Conservation (phyloP, 352 stramenopile species). For the Saprolegnia diclina region DNA sequence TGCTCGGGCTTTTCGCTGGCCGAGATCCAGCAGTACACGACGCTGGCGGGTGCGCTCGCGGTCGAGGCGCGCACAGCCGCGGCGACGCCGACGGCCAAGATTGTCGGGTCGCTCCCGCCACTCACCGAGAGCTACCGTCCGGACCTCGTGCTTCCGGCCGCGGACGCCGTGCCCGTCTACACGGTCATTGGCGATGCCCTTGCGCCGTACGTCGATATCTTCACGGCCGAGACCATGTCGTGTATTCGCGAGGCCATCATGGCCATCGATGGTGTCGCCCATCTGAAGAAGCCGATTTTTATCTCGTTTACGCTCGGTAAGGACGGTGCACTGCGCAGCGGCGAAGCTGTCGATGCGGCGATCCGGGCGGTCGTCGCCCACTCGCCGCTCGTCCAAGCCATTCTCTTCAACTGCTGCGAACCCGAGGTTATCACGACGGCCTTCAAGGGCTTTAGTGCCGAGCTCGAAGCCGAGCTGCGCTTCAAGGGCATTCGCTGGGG, state of each 20-base stretch:
- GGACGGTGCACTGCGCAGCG: conserved; percentile 64
- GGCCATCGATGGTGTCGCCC: conserved; percentile 61
- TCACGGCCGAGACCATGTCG: conserved; percentile 86
- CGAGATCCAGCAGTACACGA: conserved; percentile 52
- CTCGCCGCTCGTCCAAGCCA: conserved; percentile 40
- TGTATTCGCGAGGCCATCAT: conserved; percentile 78
- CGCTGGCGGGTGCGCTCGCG: conserved; percentile 53
- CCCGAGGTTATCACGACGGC: conserved; percentile 80
- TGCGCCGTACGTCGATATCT: conserved; percentile 63
- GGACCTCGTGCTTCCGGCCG: conserved; percentile 63
- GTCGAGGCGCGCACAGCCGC: conserved; percentile 36
- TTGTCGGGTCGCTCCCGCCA: conserved; percentile 84
- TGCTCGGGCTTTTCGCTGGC: conserved; percentile 73
- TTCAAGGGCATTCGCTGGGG: conserved; percentile 41
- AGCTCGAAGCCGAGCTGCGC: conserved; percentile 32
- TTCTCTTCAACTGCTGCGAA: conserved; percentile 89
- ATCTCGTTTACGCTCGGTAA: conserved; percentile 78
- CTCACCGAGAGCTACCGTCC: conserved; percentile 84
- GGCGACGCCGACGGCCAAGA: conserved; percentile 37
- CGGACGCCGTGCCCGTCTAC: conserved; percentile 72
- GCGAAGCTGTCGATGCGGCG: conserved; percentile 46
- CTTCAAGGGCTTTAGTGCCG: conserved; percentile 42
- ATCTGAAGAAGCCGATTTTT: conserved; percentile 45
- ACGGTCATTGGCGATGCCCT: conserved; percentile 55
- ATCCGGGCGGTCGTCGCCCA: conserved; percentile 37